Evolutionary conservation across 768 basidiomycete species (phyloP).

Genomic region (Rubroboletus pulcherrimus): DNA sequence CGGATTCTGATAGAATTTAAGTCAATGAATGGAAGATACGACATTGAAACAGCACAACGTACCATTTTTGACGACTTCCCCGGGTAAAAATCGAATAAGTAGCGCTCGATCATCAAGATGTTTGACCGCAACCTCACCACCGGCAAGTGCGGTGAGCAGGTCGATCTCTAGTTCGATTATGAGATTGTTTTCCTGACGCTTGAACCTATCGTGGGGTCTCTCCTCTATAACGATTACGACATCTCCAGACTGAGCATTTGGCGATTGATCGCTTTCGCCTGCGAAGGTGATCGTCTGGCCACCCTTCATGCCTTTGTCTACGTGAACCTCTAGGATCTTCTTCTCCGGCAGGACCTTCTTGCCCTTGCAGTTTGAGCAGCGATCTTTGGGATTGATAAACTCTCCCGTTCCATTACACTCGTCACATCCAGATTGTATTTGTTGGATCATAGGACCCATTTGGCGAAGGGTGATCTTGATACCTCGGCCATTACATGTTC

Average conservation of each 20-base stretch:
- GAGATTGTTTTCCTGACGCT: slow-evolving; percentile 84
- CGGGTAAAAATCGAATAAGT: slow-evolving; percentile 77
- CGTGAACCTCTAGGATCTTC: slow-evolving; percentile 95
- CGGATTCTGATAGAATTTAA: slow-evolving; percentile 50
- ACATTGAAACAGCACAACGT: slow-evolving; percentile 27
- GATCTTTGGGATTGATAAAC: slow-evolving; percentile 89
- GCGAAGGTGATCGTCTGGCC: slow-evolving; percentile 86
- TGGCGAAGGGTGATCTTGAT: slow-evolving; percentile 89
- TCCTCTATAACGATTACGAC: slow-evolving; percentile 93
- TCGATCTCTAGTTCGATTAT: slow-evolving; percentile 87
- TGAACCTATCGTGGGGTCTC: slow-evolving; percentile 86
- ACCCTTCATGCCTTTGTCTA: slow-evolving; percentile 97
- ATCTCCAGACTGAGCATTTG: slow-evolving; percentile 86
- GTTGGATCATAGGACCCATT: slow-evolving; percentile 99
- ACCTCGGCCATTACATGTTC: slow-evolving; percentile 81
- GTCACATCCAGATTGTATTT: slow-evolving; percentile 92
- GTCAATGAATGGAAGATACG: background rate
- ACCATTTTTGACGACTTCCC: slow-evolving; percentile 94
- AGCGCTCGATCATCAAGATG: slow-evolving; percentile 93
- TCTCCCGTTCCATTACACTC: slow-evolving; percentile 95
- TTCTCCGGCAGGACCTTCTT: slow-evolving; percentile 94
- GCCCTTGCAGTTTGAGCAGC: slow-evolving; percentile 88
- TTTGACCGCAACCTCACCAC: slow-evolving; percentile 84
- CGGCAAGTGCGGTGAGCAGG: slow-evolving; percentile 87
- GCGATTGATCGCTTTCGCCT: slow-evolving; percentile 92